Conservation (phyloP, 345 rosid species). For the Brassica carinata region DNA sequence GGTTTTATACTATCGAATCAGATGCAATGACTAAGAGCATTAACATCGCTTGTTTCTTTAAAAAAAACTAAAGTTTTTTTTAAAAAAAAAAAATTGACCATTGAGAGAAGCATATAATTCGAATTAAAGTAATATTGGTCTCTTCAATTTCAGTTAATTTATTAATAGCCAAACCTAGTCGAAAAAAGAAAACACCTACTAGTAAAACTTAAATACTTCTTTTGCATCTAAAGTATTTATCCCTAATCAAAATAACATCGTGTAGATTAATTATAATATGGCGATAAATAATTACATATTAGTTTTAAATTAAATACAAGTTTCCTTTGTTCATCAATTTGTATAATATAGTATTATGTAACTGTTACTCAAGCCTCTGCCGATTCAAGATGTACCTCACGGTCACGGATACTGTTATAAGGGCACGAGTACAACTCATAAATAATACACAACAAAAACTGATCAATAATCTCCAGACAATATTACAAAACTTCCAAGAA, state of each 20-base stretch:
- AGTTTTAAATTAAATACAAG: too few species aligned
- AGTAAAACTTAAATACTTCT: background rate
- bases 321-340: too few species aligned
- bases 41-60: too few species aligned
- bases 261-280: background rate
- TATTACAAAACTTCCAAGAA: constrained; percentile 37
- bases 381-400: constrained; percentile 14
- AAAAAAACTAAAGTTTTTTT: background rate
- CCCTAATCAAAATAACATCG: background rate
- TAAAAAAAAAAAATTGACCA: background rate
- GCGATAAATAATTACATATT: background rate
- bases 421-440: constrained; percentile 44
- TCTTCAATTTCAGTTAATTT: background rate
- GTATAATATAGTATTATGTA: background rate
- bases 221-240: background rate
- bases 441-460: constrained; percentile 20
- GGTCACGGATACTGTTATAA: background rate
- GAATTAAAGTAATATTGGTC: background rate
- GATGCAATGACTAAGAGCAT: background rate
- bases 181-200: background rate
- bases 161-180: background rate
- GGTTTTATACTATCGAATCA: background rate
- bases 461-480: constrained; percentile 38
- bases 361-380: background rate
- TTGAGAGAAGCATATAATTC: background rate